Conservation (phyloP, 768 basidiomycete genomes). For the Sistotremastrum niveocremeum region DNA sequence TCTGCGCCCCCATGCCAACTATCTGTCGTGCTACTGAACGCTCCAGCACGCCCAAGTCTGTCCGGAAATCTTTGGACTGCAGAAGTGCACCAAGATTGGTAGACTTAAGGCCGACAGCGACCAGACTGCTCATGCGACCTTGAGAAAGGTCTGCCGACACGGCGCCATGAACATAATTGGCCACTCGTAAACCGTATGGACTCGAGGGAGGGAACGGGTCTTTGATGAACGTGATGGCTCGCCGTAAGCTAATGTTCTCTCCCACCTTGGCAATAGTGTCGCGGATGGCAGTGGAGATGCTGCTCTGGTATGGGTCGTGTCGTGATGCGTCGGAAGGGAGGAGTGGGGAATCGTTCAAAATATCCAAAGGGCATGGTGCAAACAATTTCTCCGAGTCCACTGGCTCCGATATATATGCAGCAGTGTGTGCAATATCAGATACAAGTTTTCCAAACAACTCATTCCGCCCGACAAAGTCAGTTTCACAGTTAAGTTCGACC, state of each 20-base stretch:
- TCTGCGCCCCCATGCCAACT: slow-evolving; percentile 62
- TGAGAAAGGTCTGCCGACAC: slow-evolving; percentile 28
- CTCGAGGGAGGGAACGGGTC: slow-evolving; percentile 23
- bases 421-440: slow-evolving; percentile 69
- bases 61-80: slow-evolving; percentile 32
- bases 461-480: slow-evolving; percentile 88
- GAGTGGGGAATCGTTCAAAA: slow-evolving; percentile 53
- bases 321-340: slow-evolving; percentile 27
- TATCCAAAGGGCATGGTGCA: slow-evolving; percentile 34
- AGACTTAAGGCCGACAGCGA: slow-evolving; percentile 40
- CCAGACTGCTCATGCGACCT: slow-evolving; percentile 49
- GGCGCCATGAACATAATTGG: slow-evolving; percentile 51
- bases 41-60: slow-evolving; percentile 50
- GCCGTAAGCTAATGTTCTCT: slow-evolving; percentile 60
- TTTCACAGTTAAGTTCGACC: slow-evolving; percentile 92
- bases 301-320: slow-evolving; percentile 26
- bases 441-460: slow-evolving; percentile 68
- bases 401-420: slow-evolving; percentile 56
- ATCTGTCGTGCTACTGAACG: slow-evolving; percentile 76
- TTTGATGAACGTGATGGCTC: slow-evolving; percentile 34
- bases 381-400: slow-evolving; percentile 25
- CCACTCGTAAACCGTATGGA: slow-evolving; percentile 30
- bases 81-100: slow-evolving; percentile 30
- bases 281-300: slow-evolving; percentile 51
- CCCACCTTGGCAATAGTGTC: slow-evolving; percentile 64